Evolutionary conservation across 2,329 filamentous ascomycete species (phyloP).

Genomic region (Epichloe elymi): DNA sequence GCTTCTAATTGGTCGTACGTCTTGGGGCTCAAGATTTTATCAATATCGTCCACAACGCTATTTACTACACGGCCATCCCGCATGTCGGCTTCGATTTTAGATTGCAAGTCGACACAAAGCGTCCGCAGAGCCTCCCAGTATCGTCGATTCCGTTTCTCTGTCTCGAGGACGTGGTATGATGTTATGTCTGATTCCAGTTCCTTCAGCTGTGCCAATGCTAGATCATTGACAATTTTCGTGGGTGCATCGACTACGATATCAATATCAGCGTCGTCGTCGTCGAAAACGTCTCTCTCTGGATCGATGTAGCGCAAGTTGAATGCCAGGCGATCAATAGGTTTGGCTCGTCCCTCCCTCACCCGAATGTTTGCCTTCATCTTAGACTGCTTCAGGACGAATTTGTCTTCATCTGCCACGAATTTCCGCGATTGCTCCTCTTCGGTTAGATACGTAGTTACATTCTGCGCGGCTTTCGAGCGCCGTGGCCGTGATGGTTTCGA

Average conservation of each 20-base stretch:
- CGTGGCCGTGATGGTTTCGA: constrained; percentile 33
- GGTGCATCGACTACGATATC: constrained; percentile 68
- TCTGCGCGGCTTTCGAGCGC: constrained; percentile 15
- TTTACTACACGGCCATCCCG: constrained; percentile 62
- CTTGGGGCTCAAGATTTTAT: constrained; percentile 76
- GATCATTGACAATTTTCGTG: constrained; percentile 62
- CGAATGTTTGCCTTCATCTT: constrained; percentile 97
- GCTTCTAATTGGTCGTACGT: constrained; percentile 73
- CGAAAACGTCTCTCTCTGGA: constrained; percentile 68
- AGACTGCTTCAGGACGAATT: constrained; percentile 88
- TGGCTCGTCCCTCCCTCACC: constrained; percentile 79
- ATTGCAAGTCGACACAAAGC: constrained; percentile 64
- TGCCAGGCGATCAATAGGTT: constrained; percentile 85
- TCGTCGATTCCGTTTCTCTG: constrained; percentile 60
- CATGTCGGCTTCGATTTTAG: constrained; percentile 46
- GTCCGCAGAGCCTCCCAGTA: constrained; percentile 89
- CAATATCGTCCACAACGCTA: constrained; percentile 77
- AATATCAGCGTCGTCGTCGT: constrained; percentile 65
- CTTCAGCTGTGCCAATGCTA: constrained; percentile 52
- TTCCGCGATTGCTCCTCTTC: constrained; percentile 66
- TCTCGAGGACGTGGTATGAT: constrained; percentile 72
- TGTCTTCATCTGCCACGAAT: constrained; percentile 91
- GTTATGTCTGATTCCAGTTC: constrained; percentile 73
- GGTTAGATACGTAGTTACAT: constrained; percentile 39
- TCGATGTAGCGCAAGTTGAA: constrained; percentile 86